Conservation (phyloP, 148 eudicot genomes). For the Dianthus caryophyllus region DNA sequence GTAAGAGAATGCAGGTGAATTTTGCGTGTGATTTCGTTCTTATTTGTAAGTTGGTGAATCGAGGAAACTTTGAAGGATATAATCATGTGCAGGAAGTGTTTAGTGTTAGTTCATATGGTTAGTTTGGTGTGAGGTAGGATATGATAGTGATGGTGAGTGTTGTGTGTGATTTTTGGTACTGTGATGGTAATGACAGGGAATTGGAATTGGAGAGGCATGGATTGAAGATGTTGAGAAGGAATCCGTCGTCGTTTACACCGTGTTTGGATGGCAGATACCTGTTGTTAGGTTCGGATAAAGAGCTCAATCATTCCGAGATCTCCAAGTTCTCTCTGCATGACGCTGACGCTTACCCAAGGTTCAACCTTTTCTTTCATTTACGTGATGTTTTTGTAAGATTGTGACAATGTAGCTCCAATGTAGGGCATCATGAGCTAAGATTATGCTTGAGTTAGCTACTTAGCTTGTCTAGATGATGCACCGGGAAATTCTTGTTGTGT, state of each 20-base stretch:
- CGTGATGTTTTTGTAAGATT: not conserved
- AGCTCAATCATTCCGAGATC: conserved; percentile 64
- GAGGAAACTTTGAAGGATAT: no score
- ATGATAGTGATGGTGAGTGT: no score
- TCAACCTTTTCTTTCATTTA: not conserved
- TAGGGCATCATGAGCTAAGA: no score
- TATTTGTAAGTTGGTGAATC: not conserved
- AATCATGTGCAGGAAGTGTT: no score
- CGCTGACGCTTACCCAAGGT: conserved; percentile 89
- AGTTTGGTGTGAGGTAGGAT: not conserved
- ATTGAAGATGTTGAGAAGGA: conserved; percentile 70
- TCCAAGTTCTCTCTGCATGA: conserved; percentile 75
- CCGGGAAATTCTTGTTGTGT: not conserved
- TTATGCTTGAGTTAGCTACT: no score
- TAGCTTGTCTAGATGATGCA: no score
- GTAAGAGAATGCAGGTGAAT: not conserved
- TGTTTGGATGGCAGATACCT: conserved; percentile 82
- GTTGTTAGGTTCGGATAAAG: conserved; percentile 73
- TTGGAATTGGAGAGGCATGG: conserved; percentile 81
- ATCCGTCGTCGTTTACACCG: conserved; percentile 86
- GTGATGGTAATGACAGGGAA: conserved; percentile 37
- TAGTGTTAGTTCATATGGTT: no score
- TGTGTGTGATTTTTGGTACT: no score
- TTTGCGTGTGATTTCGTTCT: not conserved
- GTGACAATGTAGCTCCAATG: not conserved